Percentiles rank a stretch among this genome's conserved stretches.
Evolutionary conservation across 163 green algal genomes (phyloP).

Genomic region (Coccomyxa subellipsoidea): DNA sequence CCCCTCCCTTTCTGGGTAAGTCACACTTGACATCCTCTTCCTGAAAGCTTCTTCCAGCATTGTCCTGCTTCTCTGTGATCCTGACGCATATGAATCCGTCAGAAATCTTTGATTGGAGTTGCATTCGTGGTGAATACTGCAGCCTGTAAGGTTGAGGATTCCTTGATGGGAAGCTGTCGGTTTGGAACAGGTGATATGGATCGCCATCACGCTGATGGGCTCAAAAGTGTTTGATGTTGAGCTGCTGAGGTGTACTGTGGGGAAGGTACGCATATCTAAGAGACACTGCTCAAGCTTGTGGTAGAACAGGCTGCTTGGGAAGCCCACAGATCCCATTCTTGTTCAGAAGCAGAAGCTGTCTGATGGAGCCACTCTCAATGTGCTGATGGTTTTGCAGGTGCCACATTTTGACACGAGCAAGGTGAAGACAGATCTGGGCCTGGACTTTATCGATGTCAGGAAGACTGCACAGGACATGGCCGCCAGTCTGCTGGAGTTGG

Average conservation of each 20-base stretch:
- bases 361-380: no score
- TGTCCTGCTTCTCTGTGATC: neutral
- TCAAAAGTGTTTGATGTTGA: neutral
- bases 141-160: neutral
- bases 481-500: conserved; percentile 4
- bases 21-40: neutral
- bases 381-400: neutral
- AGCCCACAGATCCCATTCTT: no score
- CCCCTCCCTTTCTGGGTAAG: conserved; percentile 1
- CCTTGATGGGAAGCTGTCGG: neutral
- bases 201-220: neutral
- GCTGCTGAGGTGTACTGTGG: neutral
- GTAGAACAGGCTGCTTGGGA: no score
- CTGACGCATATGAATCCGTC: neutral
- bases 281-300: neutral
- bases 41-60: neutral
- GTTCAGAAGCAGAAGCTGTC: neutral
- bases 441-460: conserved; percentile 7
- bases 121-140: no score
- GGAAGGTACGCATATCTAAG: neutral
- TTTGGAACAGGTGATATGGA: neutral
- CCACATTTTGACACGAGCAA: conserved; percentile 11
- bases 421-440: conserved; percentile 9
- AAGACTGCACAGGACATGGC: conserved; percentile 17
- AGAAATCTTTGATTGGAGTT: no score